These are phyloP conservation scores for Paecilomyces sp. DNA, from an alignment of 2,329 filamentous ascomycete genomes.

Conservation along the genomic window DNA sequence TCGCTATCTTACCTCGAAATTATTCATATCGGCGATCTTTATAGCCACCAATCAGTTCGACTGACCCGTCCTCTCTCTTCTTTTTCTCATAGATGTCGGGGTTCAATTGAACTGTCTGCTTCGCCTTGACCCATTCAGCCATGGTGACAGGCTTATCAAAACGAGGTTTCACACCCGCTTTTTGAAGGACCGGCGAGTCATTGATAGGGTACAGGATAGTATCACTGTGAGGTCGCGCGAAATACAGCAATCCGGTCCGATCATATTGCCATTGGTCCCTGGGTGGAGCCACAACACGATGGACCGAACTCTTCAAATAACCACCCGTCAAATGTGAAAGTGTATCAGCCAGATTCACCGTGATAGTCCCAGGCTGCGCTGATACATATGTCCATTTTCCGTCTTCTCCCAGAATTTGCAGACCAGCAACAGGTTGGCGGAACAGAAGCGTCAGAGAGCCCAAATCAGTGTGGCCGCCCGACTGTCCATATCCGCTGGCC, in stretches of 20 bases:
- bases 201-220: constrained; percentile 14
- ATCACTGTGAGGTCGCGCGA: constrained; percentile 28
- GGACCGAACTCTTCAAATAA: constrained; percentile 44
- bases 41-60: constrained; percentile 31
- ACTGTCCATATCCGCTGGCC: constrained; percentile 38
- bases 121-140: constrained; percentile 38
- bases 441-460: constrained; percentile 52
- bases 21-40: constrained; percentile 20
- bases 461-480: constrained; percentile 50
- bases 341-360: constrained; percentile 46
- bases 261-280: constrained; percentile 41
- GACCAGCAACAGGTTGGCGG: constrained; percentile 50
- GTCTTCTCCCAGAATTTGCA: constrained; percentile 48
- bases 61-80: constrained; percentile 30
- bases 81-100: constrained; percentile 29
- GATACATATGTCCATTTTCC: constrained; percentile 46
- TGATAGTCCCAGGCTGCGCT: constrained; percentile 44
- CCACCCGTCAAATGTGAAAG: constrained; percentile 44
- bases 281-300: constrained; percentile 44
- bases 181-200: constrained; percentile 21
- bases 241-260: constrained; percentile 38
- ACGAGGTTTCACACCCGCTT: constrained; percentile 19
- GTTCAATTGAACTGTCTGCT: constrained; percentile 32
- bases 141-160: constrained; percentile 39
- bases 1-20: neutral